These are phyloP conservation scores for Lathyrus sativus DNA, from an alignment of 306 rosid genomes.

Conservation along the genomic window DNA sequence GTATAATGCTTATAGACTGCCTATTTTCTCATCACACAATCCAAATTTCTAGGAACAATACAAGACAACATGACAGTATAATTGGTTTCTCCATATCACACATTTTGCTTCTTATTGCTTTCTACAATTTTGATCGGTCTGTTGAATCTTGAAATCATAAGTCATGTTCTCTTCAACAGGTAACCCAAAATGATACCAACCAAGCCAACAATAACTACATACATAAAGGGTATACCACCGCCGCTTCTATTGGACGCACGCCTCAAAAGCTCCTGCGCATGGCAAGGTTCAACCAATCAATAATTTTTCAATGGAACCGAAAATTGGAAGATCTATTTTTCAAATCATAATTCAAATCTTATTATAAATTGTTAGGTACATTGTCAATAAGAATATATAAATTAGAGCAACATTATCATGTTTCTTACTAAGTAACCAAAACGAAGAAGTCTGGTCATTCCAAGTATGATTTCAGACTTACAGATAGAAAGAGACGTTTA, in stretches of 20 bases:
- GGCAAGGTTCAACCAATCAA: neutral
- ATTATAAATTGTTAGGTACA: too few relatives aligned
- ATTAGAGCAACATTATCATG: too few relatives aligned
- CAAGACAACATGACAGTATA: slow-evolving; percentile 43
- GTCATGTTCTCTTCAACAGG: slow-evolving; percentile 74
- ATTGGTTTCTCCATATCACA: slow-evolving; percentile 42
- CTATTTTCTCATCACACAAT: slow-evolving; percentile 42
- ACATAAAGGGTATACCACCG: slow-evolving; percentile 58
- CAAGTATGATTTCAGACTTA: too few relatives aligned
- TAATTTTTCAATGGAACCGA: neutral
- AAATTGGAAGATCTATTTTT: too few relatives aligned
- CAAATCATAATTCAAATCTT: too few relatives aligned
- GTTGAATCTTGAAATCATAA: slow-evolving; percentile 3
- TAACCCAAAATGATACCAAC: slow-evolving; percentile 80
- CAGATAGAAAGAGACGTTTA: too few relatives aligned
- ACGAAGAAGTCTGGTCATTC: too few relatives aligned
- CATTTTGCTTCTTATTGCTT: slow-evolving; percentile 45
- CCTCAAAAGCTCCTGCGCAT: slow-evolving; percentile 68
- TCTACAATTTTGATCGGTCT: slow-evolving; percentile 47
- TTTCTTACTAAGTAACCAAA: too few relatives aligned
- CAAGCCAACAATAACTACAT: slow-evolving; percentile 61
- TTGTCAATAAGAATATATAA: too few relatives aligned
- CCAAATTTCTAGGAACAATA: slow-evolving; percentile 38
- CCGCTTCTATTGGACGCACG: slow-evolving; percentile 44
- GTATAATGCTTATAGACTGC: slow-evolving; percentile 30